Base-by-base conservation (phyloP, 1,284 basidiomycete genomes). In the Austroboletus novae-zelandiae region DNA sequence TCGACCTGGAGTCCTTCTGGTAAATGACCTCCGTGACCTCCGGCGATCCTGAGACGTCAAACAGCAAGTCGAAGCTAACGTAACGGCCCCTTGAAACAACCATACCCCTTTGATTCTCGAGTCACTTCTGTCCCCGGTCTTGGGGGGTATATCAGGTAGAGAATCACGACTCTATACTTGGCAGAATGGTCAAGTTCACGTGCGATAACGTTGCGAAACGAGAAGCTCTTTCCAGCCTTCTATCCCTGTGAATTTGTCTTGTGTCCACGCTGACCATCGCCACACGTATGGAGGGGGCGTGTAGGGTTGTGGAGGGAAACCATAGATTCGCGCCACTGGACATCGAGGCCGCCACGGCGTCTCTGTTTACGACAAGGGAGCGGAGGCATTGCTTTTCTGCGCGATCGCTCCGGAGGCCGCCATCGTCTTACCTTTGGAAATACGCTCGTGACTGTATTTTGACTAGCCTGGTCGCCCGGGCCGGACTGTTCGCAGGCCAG, bases 221-320 rank as follows among this genome's bases (percentile, higher is more conserved):
- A 14, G 6, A 14, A 32, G 29, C 44, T 27, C 48, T 48, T 32
- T 23, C 25, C 49, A n/a, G n/a, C 15, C 45, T 40, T 37, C 46
- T n/a, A 40, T 42, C 13, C 15, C 20, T 40, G 48, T 50, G 43
- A 15, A 17, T 40, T 40, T 8, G 41, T 27, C 37, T 32, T 40
- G 49, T 32, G 27, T 36, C 23, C 57, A 57, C 18, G 39, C 48
- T 31, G 20, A 39, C 43, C 31, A 44, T 42, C 36, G 40, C 42
- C 37, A 54, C 40, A 47, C 36, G 36, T 41, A 49, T 29, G 58
- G 15, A 58, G 43, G 48, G 34, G 50, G 51, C 52, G 44, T 62
- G 61, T 52, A 48, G 31, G 49, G 47, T 40, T 56, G 48, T 6
- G 45, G 42, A 23, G 45, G 43, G 45, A 11, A 40, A 15, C 23